A percentile compares a stretch with the other conserved stretches of the same genome.
Evolutionary conservation across 176 grass and related monocot genomes (phyloP).

Genomic region (Puya raimondii): DNA sequence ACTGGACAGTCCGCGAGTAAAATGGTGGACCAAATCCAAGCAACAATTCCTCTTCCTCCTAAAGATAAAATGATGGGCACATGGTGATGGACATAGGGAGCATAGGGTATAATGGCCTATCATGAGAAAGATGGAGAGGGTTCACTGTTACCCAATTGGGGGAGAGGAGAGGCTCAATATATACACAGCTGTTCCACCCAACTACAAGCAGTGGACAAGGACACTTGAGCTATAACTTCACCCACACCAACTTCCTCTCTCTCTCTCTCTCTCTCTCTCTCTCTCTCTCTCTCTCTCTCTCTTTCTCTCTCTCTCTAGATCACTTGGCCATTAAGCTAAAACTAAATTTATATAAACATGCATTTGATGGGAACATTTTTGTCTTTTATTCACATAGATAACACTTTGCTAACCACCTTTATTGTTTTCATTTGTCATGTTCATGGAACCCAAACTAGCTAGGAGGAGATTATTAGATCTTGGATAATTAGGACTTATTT

Average conservation of each 20-base stretch:
- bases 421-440: too few species aligned
- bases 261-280: not conserved
- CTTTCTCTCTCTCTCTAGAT: not conserved
- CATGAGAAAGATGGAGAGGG: not conserved
- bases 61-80: not conserved
- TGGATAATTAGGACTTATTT: too few species aligned
- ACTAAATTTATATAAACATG: too few species aligned
- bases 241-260: not conserved
- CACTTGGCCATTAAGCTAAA: conserved; percentile 28
- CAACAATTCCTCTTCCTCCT: not conserved
- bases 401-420: conserved; percentile 18
- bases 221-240: not conserved
- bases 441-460: too few species aligned
- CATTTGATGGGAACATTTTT: conserved; percentile 11
- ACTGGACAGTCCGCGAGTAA: too few species aligned
- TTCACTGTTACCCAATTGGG: not conserved
- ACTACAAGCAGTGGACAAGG: conserved; percentile 1
- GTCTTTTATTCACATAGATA: conserved; percentile 5
- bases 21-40: not conserved
- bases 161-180: not conserved
- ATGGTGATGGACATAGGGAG: not conserved
- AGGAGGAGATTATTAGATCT: too few species aligned
- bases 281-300: too few species aligned
- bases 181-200: not conserved
- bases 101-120: not conserved